Base-by-base conservation (phyloP, 2,329 filamentous ascomycete genomes). In the Aspergillus thermomutatus region DNA sequence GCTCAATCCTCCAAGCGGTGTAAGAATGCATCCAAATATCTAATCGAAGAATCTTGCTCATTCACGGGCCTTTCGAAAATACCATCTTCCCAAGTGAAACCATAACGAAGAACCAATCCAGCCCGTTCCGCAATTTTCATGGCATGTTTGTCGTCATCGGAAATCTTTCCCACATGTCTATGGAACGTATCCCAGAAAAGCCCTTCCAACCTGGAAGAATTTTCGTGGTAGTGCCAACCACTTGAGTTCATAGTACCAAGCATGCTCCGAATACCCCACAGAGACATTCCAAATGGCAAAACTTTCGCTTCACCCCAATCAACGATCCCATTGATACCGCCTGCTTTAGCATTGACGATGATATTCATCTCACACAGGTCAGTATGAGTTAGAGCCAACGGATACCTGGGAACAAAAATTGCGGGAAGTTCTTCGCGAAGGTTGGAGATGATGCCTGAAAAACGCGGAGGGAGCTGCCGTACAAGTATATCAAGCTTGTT, bases 281-380 rank as follows among this genome's bases (percentile, higher is more conserved):
- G 50, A 19, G 63, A 50, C 10, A 66, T 58, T 2, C 66, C 65
- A 52, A 64, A 64, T 7, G 61, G 61, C 23, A 56, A 45, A 54
- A 60, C 31, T 50, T 49, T 59, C 40, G 59, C 45, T 43, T 64
- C 61, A n/a, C 57, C 57, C 61, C 59, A 64, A 49, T 61, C 59
- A 26, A 64, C 28, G 25, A 64, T 53, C 10, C 59, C 61, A 19
- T 49, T 62, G 50, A 64, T 64, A 34, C 43, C 40, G 4, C 59
- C 59, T 11, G 26, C 41, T 53, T 60, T 25, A 19, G 51, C 49
- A 48, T 61, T 43, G 34, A 60, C 52, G 10, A 61, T 49, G n/a
- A 60, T 47, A 54, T 60, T 61, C 49, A 58, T 60, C 49, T 52
- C 48, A 48, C 40, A 51, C 1, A 63, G 53, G 48, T 63, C 61